Base-by-base conservation (phyloP, 2,329 filamentous ascomycete species). In the Aspergillus persii region DNA sequence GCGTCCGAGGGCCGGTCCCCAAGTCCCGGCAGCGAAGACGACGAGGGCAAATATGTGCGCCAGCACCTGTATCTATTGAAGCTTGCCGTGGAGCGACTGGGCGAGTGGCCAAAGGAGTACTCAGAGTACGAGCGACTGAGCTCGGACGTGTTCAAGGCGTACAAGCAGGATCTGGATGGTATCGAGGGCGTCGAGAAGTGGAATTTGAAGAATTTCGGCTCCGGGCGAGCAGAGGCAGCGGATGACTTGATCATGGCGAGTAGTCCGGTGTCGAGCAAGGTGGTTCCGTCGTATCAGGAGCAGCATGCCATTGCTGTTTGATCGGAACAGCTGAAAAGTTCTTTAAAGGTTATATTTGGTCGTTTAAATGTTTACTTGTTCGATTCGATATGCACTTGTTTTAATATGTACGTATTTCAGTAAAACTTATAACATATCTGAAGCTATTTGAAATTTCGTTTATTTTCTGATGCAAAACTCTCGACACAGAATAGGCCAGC, bases 111-210 rank as follows among this genome's bases (percentile, higher is more conserved):
- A 4, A 84, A 82, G 73, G 69, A 77, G 4, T 79, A 77, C 62
- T 68, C 63, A 3, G 79, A 81, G 66, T 83, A 83, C 61, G 76
- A 82, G 66, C 73, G 71, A 3, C 68, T 84, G 51, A 81, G 79
- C 52, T 74, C 74, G 4, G 73, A 80, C 47, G 53, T 82, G 7
- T 81, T 80, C 68, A 63, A 70, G 8, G 66, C 69, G 15, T 83
- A 77, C 59, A 68, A 68, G 5, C 57, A 65, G 2, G 72, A 76
- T 41, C 70, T 81, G 65, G 76, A 77, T 66, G 75, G 74, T 0
- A 68, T 75, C 0, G 74, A 79, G 57, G 79, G 77, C 1, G 76
- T 79, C 1, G 79, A 81, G 68, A 80, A 79, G 70, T 82, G 80
- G 80, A 70, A 75, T 56, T 68, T 78, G 7, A 78, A 80, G 66